These are phyloP conservation scores for Rhinocladiella similis DNA, from an alignment of 2,329 filamentous ascomycete genomes.

Conservation along the genomic window DNA sequence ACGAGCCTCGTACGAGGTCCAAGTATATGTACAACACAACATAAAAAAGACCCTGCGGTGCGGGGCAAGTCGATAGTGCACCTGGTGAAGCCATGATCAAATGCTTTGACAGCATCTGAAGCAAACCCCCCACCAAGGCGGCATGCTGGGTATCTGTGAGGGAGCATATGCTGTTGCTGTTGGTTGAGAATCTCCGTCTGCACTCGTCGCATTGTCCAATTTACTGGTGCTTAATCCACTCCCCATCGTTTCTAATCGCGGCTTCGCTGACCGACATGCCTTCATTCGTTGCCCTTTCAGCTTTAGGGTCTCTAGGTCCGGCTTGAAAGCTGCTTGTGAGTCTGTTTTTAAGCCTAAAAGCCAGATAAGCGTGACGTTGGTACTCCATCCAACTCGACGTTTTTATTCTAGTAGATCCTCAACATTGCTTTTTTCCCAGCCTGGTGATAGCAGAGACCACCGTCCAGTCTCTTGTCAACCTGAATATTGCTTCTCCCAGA, in stretches of 20 bases:
- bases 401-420: slow-evolving; percentile 10
- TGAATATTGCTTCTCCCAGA: background rate
- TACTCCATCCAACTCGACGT: slow-evolving; percentile 18
- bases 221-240: background rate
- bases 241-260: background rate
- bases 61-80: too few species aligned
- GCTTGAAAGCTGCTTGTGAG: background rate
- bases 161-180: background rate
- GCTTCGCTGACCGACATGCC: background rate
- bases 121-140: too few species aligned
- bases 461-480: background rate
- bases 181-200: background rate
- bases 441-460: slow-evolving; percentile 3
- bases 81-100: too few species aligned
- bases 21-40: too few species aligned
- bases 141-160: too few species aligned
- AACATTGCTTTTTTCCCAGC: slow-evolving; percentile 21
- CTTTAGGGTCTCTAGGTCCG: background rate
- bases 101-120: too few species aligned
- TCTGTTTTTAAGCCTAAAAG: background rate
- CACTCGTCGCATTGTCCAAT: background rate
- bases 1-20: too few species aligned
- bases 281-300: background rate
- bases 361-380: slow-evolving; percentile 26
- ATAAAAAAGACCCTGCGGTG: too few species aligned